phyloP scores from a whole-genome alignment of 2,329 filamentous ascomycete genomes.

The Neurospora sp. region DNA sequence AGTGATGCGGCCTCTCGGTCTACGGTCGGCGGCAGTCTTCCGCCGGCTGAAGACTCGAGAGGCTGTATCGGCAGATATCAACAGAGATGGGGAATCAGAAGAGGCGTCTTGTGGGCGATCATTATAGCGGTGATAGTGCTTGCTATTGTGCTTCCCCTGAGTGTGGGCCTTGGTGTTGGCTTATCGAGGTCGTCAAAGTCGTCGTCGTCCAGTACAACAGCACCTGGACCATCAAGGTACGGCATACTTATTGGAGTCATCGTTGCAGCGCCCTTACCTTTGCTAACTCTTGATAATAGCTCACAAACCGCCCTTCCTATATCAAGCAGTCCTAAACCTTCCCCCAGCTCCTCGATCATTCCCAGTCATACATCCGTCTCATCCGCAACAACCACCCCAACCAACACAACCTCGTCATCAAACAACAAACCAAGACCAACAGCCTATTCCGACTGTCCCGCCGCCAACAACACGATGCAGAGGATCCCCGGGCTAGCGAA shows the following conservation, averaged over 20 bases:
- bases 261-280: too few species aligned
- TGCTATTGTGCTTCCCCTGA: slow-evolving; percentile 30
- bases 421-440: slow-evolving; percentile 10
- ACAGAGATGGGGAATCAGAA: slow-evolving; percentile 18
- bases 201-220: neutral
- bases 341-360: slow-evolving; percentile 6
- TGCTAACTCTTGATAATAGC: neutral
- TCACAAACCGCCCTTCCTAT: neutral
- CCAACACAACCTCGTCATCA: slow-evolving; percentile 13
- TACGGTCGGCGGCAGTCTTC: neutral
- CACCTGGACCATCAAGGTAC: slow-evolving; percentile 17
- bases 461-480: slow-evolving; percentile 34
- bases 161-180: slow-evolving; percentile 30
- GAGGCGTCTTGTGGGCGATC: slow-evolving; percentile 26
- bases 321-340: slow-evolving; percentile 1
- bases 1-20: neutral
- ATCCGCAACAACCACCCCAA: slow-evolving; percentile 12
- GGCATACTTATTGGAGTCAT: slow-evolving; percentile 3
- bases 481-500: slow-evolving; percentile 29
- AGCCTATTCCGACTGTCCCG: slow-evolving; percentile 28
- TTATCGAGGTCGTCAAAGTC: slow-evolving; percentile 6
- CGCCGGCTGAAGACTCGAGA: slow-evolving; percentile 12
- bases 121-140: slow-evolving; percentile 21
- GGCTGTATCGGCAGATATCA: neutral
- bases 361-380: slow-evolving; percentile 7